These are phyloP conservation scores for Apiospora saccharicola DNA, from an alignment of 2,329 filamentous ascomycete species.

Conservation along the genomic window DNA sequence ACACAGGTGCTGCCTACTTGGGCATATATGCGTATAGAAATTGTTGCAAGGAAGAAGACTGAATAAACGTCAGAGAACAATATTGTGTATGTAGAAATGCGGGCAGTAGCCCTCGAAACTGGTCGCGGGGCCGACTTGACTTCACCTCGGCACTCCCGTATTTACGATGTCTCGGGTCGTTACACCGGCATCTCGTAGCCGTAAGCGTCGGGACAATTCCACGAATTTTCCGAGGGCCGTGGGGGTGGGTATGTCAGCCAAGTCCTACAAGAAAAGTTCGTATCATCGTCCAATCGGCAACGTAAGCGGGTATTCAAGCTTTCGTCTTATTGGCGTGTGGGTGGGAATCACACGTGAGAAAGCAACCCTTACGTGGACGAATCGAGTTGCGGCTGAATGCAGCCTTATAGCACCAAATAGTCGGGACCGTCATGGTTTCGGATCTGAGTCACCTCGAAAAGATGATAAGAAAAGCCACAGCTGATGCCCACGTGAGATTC, in stretches of 20 bases:
- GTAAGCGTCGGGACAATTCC: background rate
- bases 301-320: background rate
- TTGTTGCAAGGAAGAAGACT: background rate
- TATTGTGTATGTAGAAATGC: background rate
- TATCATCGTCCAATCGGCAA: conserved; percentile 3
- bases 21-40: too few species aligned
- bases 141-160: background rate
- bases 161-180: background rate
- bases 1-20: too few species aligned
- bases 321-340: background rate
- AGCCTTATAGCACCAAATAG: background rate
- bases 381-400: conserved; percentile 15
- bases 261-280: background rate
- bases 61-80: background rate
- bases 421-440: background rate
- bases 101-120: too few species aligned
- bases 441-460: background rate
- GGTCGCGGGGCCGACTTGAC: background rate
- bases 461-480: background rate
- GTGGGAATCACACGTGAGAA: conserved; percentile 1
- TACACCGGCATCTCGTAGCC: background rate
- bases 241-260: background rate
- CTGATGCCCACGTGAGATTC: background rate
- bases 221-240: background rate
- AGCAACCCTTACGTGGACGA: conserved; percentile 15